phyloP scores from a whole-genome alignment of 2,329 filamentous ascomycete species.

The Venturia nashicola region DNA sequence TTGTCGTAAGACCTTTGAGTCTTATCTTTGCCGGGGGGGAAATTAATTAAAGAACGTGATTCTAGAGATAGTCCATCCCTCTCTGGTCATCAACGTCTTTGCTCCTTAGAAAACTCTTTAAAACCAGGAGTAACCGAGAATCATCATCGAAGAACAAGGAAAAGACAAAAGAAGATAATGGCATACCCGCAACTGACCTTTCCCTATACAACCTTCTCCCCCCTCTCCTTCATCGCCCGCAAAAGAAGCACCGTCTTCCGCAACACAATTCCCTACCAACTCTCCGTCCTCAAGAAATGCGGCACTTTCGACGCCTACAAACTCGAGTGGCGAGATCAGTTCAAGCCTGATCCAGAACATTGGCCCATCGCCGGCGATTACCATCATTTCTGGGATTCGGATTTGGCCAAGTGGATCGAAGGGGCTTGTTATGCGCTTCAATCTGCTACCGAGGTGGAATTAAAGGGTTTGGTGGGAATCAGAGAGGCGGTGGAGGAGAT shows the following conservation, averaged over 20 bases:
- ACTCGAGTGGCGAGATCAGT: conserved; percentile 8
- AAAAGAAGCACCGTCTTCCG: conserved; percentile 30
- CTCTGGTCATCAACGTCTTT: neutral
- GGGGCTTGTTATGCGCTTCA: conserved; percentile 45
- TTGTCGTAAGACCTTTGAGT: too few species aligned
- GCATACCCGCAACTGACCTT: conserved; percentile 33
- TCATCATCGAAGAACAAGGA: neutral
- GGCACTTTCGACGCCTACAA: conserved; percentile 32
- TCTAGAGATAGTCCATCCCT: neutral
- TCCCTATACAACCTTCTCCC: conserved; percentile 19
- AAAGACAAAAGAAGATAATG: conserved; percentile 14
- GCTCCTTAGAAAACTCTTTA: neutral
- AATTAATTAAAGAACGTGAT: neutral
- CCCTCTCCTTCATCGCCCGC: conserved; percentile 22
- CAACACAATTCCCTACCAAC: conserved; percentile 38
- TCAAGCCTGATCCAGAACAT: conserved; percentile 7
- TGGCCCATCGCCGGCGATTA: conserved; percentile 37
- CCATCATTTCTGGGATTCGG: conserved; percentile 48
- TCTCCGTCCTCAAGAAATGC: conserved; percentile 40
- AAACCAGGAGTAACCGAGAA: neutral
- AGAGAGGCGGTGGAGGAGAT: conserved; percentile 41
- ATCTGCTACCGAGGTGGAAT: conserved; percentile 29
- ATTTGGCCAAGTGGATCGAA: conserved; percentile 50
- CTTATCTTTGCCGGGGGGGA: too few species aligned
- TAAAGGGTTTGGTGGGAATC: conserved; percentile 39